A percentile compares a stretch with the other conserved stretches of the same genome.
These are phyloP conservation scores for Fusarium anguioides DNA, from an alignment of 2,329 filamentous ascomycete species.

Conservation along the genomic window DNA sequence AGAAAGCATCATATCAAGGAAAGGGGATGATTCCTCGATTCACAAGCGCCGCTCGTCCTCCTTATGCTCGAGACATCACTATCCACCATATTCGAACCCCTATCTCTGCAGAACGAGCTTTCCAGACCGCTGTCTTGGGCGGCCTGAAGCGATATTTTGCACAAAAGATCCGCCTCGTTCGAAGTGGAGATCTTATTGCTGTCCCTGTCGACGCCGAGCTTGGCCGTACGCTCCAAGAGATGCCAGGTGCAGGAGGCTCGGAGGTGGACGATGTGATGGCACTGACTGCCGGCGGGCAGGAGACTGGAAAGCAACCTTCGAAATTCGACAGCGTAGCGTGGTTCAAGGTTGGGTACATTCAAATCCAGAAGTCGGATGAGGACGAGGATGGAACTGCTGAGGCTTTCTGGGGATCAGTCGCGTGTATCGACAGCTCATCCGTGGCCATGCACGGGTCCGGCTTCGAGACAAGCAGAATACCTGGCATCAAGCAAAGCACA, in stretches of 20 bases:
- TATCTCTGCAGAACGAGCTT: constrained; percentile 82
- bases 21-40: constrained; percentile 67
- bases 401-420: constrained; percentile 86
- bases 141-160: constrained; percentile 92
- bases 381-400: constrained; percentile 71
- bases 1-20: constrained; percentile 60
- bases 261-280: constrained; percentile 78
- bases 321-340: constrained; percentile 78
- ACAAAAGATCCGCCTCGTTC: constrained; percentile 81
- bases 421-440: constrained; percentile 84
- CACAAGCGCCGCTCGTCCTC: constrained; percentile 65
- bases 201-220: constrained; percentile 89
- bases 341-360: constrained; percentile 89
- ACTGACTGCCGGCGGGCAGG: constrained; percentile 57
- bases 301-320: constrained; percentile 42
- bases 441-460: constrained; percentile 94
- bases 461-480: constrained; percentile 83
- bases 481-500: constrained; percentile 77
- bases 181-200: constrained; percentile 87
- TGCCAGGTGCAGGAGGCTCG: constrained; percentile 66
- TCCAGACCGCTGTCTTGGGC: constrained; percentile 87
- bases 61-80: constrained; percentile 79
- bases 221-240: constrained; percentile 82
- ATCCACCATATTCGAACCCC: constrained; percentile 91
- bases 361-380: constrained; percentile 63